Base-by-base conservation (phyloP, 129 eudicot genomes). In the Flaveria linearis region DNA sequence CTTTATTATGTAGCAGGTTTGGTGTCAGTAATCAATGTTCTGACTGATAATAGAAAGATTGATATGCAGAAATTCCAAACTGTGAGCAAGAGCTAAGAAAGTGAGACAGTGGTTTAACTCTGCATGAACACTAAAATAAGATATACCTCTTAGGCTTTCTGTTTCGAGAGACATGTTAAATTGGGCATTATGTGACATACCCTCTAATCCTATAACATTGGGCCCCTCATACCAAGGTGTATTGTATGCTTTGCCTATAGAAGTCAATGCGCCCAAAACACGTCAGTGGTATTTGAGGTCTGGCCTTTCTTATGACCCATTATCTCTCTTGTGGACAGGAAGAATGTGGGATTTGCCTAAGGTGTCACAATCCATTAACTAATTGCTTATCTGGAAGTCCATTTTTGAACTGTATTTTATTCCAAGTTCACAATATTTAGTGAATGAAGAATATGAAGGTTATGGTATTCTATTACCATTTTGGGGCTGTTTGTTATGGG, bases 371-470 rank as follows among this genome's bases (percentile, higher is more conserved):
- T 33, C 1, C 39, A 33, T 33, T 33, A 33, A 33, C 39, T 33
- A 33, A 33, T 33, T 33, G 39, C n/a, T n/a, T 33, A 33, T 33
- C 7, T 33, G 39, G 39, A 33, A 33, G 39, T 33, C 39, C 6
- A 33, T 4, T 33, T 3, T 33, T 33, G 39, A 33, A 33, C 7
- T 33, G 39, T 33, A 33, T 4, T 33, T 33, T 33, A 0, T 33
- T 4, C 7, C 39, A 33, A 4, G 5, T 33, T 73, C 55, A 46
- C 7, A 43, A 39, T 18, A 36, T 53, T 17, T 39, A 56, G 77
- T 36, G 57, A 67, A n/a, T n/a, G n/a, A n/a, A n/a, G n/a, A n/a
- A n/a, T n/a, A 58, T 46, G 42, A 74, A 74, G 69, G 55, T 58
- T 74, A 43, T 28, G 26, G 25, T 1, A 8, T 12, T 18, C 43